Percentiles rank a stretch among this genome's conserved stretches.
phyloP scores from a whole-genome alignment of 78 protist genomes.

The Emiliania huxleyi region DNA sequence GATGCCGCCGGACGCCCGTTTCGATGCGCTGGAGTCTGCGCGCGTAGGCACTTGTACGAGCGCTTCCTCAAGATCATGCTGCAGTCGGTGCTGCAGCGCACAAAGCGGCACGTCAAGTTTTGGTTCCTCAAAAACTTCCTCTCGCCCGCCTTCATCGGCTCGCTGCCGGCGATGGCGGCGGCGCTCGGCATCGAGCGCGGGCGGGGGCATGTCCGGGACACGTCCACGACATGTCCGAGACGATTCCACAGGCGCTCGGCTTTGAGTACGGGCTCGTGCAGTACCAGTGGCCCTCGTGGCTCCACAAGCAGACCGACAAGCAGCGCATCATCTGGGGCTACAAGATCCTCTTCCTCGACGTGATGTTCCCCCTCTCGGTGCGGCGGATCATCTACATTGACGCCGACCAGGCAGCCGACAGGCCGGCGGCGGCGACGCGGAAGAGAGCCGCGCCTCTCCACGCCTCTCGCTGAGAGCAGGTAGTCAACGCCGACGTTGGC shows the following conservation, averaged over 20 bases:
- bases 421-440: too few species aligned
- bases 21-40: not conserved
- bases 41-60: too few species aligned
- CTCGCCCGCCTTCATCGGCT: slow-evolving; percentile 76
- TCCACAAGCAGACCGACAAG: slow-evolving; percentile 88
- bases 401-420: not conserved
- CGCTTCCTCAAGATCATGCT: slow-evolving; percentile 94
- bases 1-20: not conserved
- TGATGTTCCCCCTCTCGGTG: slow-evolving; percentile 89
- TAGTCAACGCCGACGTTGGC: slow-evolving; percentile 85
- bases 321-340: slow-evolving; percentile 96
- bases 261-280: slow-evolving; percentile 88
- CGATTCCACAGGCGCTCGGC: too few species aligned
- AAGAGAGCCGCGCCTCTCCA: too few species aligned
- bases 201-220: too few species aligned
- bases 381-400: slow-evolving; percentile 65
- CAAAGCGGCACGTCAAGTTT: slow-evolving; percentile 80
- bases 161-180: slow-evolving; percentile 66
- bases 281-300: slow-evolving; percentile 97
- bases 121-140: slow-evolving; percentile 90
- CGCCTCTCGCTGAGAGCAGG: too few species aligned
- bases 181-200: slow-evolving; percentile 78
- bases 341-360: slow-evolving; percentile 98
- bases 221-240: too few species aligned
- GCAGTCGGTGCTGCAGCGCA: slow-evolving; percentile 69